Percentiles rank a stretch among this genome's conserved stretches.
Evolutionary conservation across 176 grass and related monocot species (phyloP).

Genomic region (Phoenix roebelenii): DNA sequence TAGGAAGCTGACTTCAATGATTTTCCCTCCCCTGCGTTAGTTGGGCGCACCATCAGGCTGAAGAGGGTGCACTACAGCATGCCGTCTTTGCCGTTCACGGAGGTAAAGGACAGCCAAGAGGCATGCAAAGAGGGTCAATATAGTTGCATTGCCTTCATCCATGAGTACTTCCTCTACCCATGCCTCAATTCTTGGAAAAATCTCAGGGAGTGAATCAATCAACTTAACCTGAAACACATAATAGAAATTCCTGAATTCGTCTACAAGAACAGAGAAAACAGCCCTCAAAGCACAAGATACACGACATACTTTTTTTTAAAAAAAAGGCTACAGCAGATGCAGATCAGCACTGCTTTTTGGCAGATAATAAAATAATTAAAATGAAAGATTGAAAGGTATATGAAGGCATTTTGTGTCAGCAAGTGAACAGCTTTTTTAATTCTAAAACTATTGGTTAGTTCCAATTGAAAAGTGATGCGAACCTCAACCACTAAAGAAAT

Average conservation of each 20-base stretch:
- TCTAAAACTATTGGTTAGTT: no score
- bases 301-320: neutral
- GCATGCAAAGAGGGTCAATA: constrained; percentile 89
- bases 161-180: constrained; percentile 90
- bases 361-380: no score
- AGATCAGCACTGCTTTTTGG: neutral
- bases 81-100: constrained; percentile 86
- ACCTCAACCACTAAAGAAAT: no score
- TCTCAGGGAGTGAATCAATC: constrained; percentile 82
- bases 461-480: no score
- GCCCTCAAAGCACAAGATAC: neutral
- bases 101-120: constrained; percentile 86
- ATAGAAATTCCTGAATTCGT: constrained; percentile 19
- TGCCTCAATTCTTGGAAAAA: constrained; percentile 76
- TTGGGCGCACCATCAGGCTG: constrained; percentile 24
- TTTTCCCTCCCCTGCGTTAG: neutral
- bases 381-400: no score
- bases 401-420: no score
- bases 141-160: constrained; percentile 90
- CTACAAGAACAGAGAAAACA: constrained; percentile 5
- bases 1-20: no score
- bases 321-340: neutral
- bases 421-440: no score
- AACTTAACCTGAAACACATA: constrained; percentile 46
- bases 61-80: constrained; percentile 46